Conservation (phyloP, 352 stramenopile species). For the Globisporangium orthogonon region DNA sequence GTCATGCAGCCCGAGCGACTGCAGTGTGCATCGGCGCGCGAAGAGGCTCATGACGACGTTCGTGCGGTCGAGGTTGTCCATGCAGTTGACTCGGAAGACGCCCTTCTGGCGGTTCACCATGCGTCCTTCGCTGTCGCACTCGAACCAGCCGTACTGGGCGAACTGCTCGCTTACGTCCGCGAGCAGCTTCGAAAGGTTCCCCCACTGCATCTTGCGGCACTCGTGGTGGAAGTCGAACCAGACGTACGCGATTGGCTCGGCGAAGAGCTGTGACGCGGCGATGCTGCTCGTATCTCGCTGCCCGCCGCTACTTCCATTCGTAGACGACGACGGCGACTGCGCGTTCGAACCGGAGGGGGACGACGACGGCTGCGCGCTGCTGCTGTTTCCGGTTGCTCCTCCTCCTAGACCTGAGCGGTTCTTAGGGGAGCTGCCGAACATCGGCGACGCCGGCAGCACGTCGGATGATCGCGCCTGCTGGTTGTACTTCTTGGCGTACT, state of each 20-base stretch:
- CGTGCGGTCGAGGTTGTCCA: slow-evolving; percentile 97
- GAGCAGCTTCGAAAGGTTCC: slow-evolving; percentile 88
- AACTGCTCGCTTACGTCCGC: slow-evolving; percentile 65
- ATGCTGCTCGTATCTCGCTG: too few relatives aligned
- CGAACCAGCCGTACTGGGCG: slow-evolving; percentile 61
- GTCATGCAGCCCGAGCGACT: slow-evolving; percentile 46
- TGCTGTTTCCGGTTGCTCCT: slow-evolving; percentile 4
- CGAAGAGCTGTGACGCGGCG: slow-evolving; percentile 33
- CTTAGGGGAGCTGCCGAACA: slow-evolving; percentile 32
- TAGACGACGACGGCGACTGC: not conserved
- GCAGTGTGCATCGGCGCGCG: slow-evolving; percentile 77
- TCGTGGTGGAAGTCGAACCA: slow-evolving; percentile 98
- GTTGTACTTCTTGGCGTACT: slow-evolving; percentile 87
- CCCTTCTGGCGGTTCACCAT: slow-evolving; percentile 76
- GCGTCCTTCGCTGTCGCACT: slow-evolving; percentile 49
- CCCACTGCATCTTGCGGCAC: slow-evolving; percentile 91
- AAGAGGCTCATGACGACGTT: slow-evolving; percentile 97
- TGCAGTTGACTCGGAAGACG: slow-evolving; percentile 97
- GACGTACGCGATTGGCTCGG: slow-evolving; percentile 74
- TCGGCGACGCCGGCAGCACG: slow-evolving; percentile 4
- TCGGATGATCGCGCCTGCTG: slow-evolving; percentile 56
- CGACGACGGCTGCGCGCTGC: slow-evolving; percentile 18
- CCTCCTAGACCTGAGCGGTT: slow-evolving; percentile 1
- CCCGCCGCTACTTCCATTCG: slow-evolving; percentile 1
- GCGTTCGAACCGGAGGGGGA: too few relatives aligned